Base-by-base conservation (phyloP, 768 basidiomycete species). In the Dendrothele bispora region DNA sequence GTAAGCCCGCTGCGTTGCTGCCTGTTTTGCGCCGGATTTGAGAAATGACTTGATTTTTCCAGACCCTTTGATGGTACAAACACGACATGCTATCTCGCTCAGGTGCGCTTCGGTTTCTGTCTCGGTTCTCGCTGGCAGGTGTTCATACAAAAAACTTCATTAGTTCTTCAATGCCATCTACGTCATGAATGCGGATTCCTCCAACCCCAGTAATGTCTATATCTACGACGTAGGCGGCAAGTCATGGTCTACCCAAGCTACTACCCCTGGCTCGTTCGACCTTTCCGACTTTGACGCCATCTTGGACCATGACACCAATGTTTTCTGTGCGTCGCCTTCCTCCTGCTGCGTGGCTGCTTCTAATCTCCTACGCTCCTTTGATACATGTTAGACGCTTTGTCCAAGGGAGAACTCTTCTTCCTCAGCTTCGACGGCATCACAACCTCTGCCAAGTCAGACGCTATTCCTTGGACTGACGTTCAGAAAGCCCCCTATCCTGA, bases 231-330 rank as follows among this genome's bases (percentile, higher is more conserved):
- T 86, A 5, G 61, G 70, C 6, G 76, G 73, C 20, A 80, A 82
- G 51, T 75, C 85, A 1, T 95, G 94, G 94, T 79, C 87, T 3
- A 86, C 78, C 2, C 94, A 98, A 34, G 21, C 35, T 36, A 47
- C 29, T 14, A 76, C 69, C 5, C 56, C 75, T 1, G 77, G 75
- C 28, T 65, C 64, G 44, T 84, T 87, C 55, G 83, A 93, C 62
- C 77, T 82, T 4, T 64, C 74, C 2, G 78, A 80, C 17, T 86
- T 84, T 57, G 75, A 71, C 22, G 79, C 88, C 22, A 83, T 95
- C 51, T 78, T 98, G 27, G 94, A 98, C 68, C 94, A 95, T 54
- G 94, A 98, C 64, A 98, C 94, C 41, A 94, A 95, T 52, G 82
- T 86, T 50, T 86, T 97, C 69, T 94, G 86, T 88, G 63, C 54